Evolutionary conservation across 352 stramenopile species (phyloP).

Genomic region (Aphanomyces invadans): DNA sequence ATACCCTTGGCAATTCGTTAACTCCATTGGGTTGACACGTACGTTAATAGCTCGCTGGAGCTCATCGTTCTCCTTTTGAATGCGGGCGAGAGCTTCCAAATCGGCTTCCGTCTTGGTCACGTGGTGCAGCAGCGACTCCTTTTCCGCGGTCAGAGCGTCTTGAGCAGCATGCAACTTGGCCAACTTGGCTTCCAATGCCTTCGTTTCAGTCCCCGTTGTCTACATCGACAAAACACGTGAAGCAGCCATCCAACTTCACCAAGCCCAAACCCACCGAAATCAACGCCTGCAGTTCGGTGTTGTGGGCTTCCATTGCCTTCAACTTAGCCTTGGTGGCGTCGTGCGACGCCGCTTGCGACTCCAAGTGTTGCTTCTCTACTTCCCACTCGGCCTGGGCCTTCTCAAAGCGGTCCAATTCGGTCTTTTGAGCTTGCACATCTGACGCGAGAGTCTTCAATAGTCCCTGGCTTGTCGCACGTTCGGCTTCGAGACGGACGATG

Average conservation of each 20-base stretch:
- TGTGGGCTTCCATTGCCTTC: neutral
- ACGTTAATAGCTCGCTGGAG: slow-evolving; percentile 5
- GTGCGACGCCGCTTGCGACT: neutral
- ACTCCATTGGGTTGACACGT: too few species aligned
- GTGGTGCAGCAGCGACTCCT: neutral
- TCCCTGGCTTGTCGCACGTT: slow-evolving; percentile 6
- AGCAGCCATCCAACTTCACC: neutral
- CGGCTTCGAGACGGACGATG: slow-evolving; percentile 2
- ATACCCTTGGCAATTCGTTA: too few species aligned
- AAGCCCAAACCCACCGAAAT: neutral
- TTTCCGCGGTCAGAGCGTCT: neutral
- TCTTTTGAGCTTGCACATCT: slow-evolving; percentile 10
- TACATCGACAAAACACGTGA: neutral
- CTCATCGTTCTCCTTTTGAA: slow-evolving; percentile 12
- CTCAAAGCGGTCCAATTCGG: neutral
- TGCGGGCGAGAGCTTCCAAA: neutral
- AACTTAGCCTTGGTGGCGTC: slow-evolving; percentile 12
- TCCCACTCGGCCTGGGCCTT: neutral
- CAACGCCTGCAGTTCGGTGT: neutral
- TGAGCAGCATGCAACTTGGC: neutral
- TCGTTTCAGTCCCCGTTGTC: neutral
- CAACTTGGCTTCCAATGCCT: slow-evolving; percentile 9
- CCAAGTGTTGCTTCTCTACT: neutral
- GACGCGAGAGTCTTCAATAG: neutral
- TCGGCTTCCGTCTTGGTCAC: slow-evolving; percentile 1